Conservation (phyloP, 768 basidiomycete species). For the Suillus lakei region DNA sequence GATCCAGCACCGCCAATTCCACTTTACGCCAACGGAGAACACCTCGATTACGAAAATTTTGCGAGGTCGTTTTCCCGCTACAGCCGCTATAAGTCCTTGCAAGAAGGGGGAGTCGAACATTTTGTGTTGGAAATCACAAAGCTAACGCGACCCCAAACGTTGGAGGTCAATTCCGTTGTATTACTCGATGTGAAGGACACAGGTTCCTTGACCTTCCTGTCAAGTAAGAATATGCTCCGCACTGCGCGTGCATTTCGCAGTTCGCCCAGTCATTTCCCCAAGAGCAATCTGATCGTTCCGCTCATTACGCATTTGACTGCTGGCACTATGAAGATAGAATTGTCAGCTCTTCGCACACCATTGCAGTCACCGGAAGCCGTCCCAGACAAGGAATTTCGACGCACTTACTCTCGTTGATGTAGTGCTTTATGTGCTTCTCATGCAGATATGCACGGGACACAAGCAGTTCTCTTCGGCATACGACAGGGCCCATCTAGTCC, state of each 20-base stretch:
- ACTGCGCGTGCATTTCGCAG: slow-evolving; percentile 9
- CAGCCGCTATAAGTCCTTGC: too few species aligned
- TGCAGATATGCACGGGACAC: slow-evolving; percentile 10
- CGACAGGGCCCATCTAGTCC: not conserved
- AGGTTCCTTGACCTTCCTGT: slow-evolving; percentile 11
- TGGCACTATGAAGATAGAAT: too few species aligned
- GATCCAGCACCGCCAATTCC: not conserved
- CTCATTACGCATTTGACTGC: not conserved
- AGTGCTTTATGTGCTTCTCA: slow-evolving; percentile 11
- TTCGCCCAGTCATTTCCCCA: not conserved
- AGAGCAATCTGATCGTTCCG: not conserved
- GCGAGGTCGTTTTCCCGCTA: too few species aligned
- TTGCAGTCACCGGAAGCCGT: not conserved
- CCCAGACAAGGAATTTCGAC: slow-evolving; percentile 1
- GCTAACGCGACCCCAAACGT: slow-evolving; percentile 18
- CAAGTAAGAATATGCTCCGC: slow-evolving; percentile 9
- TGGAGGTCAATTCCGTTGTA: slow-evolving; percentile 8
- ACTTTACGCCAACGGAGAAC: not conserved
- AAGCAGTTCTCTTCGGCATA: not conserved
- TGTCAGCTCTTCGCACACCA: not conserved
- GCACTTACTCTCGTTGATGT: slow-evolving; percentile 1
- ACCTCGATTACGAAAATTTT: too few species aligned
- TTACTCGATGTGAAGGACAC: slow-evolving; percentile 4
- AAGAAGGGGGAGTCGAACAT: slow-evolving; percentile 21
- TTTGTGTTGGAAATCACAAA: slow-evolving; percentile 37